These are phyloP conservation scores for Emmonsiellopsis sp. DNA, from an alignment of 2,329 filamentous ascomycete species.

Conservation along the genomic window DNA sequence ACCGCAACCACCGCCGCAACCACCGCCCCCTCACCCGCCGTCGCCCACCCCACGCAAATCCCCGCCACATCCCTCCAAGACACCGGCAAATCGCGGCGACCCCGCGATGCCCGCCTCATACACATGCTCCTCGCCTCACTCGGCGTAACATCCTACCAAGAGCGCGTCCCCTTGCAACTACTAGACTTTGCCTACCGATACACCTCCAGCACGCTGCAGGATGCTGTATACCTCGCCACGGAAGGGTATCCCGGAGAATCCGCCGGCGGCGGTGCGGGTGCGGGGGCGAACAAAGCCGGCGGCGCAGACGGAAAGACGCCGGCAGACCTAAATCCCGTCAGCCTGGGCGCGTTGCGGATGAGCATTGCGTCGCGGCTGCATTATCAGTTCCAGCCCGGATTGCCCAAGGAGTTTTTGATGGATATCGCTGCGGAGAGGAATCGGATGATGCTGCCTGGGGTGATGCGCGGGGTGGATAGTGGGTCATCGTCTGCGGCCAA, in stretches of 20 bases:
- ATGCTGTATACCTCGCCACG: conserved; percentile 42
- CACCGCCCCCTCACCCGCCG: conserved; percentile 8
- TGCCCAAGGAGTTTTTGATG: conserved; percentile 55
- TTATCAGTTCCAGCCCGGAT: conserved; percentile 49
- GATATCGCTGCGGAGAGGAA: conserved; percentile 51
- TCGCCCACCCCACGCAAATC: conserved; percentile 24
- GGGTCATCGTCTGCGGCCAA: not conserved
- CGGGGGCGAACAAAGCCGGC: conserved; percentile 22
- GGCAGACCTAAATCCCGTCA: conserved; percentile 31
- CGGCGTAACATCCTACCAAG: conserved; percentile 43
- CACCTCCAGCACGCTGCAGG: conserved; percentile 43
- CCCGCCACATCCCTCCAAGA: conserved; percentile 39
- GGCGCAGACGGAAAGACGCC: conserved; percentile 8
- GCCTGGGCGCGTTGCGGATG: conserved; percentile 48
- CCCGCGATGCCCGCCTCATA: conserved; percentile 42
- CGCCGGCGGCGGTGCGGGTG: conserved; percentile 19
- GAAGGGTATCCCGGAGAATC: conserved; percentile 41
- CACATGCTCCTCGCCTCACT: conserved; percentile 43
- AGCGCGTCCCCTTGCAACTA: conserved; percentile 44
- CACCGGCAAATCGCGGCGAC: conserved; percentile 37
- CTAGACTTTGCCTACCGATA: conserved; percentile 47
- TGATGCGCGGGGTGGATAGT: conserved; percentile 39
- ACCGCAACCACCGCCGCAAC: conserved; percentile 13
- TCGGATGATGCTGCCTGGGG: conserved; percentile 43
- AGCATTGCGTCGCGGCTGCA: conserved; percentile 52